Base-by-base conservation (phyloP, 768 basidiomycete genomes). In the Plicaturopsis crispa region DNA sequence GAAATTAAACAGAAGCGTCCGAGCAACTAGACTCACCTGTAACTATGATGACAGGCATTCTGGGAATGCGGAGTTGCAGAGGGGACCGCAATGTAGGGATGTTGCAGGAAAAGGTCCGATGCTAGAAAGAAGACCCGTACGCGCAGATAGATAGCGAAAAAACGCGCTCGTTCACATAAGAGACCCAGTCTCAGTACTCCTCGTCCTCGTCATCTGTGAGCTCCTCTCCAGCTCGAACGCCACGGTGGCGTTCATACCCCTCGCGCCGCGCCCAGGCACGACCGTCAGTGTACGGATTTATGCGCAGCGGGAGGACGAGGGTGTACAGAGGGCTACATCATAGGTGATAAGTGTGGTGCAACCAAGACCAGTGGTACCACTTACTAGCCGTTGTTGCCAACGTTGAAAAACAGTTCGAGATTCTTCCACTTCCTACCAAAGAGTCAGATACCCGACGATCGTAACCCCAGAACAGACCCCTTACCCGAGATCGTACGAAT, bases 401-500 rank as follows among this genome's bases (percentile, higher is more conserved):
- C 51, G 49, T 97, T 97, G 63, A 98, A 94, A 52, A 94, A 96
- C 14, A 89, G 55, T 45, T 72, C 60, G 7, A 97, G 61, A 54
- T 99, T 98, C 49, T 67, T 69, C 36, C 64, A 59, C 51, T 66
- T 70, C 18, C 75, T 75, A n/a, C 11, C n/a, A 17, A 16, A 36
- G 22, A 12, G 14, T 3, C 14, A 30, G 6, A 35, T 10, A 11
- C 6, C 17, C 12, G 20, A n/a, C 35, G 22, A 30, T 22, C 3
- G 4, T 16, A 13, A 18, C 3, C 20, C 24, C 30, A 19, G 11
- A 17, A 18, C 6, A n/a, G 11, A 10, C 8, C n/a, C 14, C 5
- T 30, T 53, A 82, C 74, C 92, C 94, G 4, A 94, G 63, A 55
- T 98, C 87, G 54, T 91, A 99, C 2, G 85, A 90, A 51, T 97